Evolutionary conservation across 768 basidiomycete species (phyloP), one percentile per base, ranked within the genome.

Genomic region (Daedaleopsis sinensis): DNA sequence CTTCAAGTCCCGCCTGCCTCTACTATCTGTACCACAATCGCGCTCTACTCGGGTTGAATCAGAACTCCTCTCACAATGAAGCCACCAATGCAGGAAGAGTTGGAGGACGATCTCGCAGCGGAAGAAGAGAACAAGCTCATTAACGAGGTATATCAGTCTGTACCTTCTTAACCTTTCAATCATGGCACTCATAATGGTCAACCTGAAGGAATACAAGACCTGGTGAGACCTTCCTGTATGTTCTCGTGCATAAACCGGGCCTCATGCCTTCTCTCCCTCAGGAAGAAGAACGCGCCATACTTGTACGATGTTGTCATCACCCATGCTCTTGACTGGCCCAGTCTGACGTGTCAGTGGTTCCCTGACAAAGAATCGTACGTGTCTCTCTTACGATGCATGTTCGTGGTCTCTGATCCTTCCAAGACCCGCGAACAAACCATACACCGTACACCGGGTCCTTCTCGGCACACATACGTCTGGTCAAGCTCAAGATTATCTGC

Each of bases 231-330:
- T 52, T 52, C 35, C 23, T 18, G 21, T 7, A 43, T 16, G 18
- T 6, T 23, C 11, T 37, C 18, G 32, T 11, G 23, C 21, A 3
- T 32, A 32, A n/a, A 36, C 19, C 36, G 1, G 24, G 18, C 8
- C 51, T 58, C 51, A 64, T 39, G 48, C 7, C 27, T 32, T 32
- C 38, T 44, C 50, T 38, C 49, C 18, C 60, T 37, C 73, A 94
- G 92, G 92, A 94, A 94, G 82, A 94, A 94, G 79, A 96, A 96
- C 77, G 94, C 96, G 55, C 96, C 96, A 13, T 98, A 96, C 77
- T 85, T 98, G 15, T 99, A 99, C 74, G 97, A 99, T 75, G 82
- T 96, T 23, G 93, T 99, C 65, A 90, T 99, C 69, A 98, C 96
- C 1, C 96, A 98, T 73, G 96, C 96, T 36, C 82, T 98, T 52